These are phyloP conservation scores for Trichosanthes truncata DNA, from an alignment of 306 rosid species.

Conservation along the genomic window DNA sequence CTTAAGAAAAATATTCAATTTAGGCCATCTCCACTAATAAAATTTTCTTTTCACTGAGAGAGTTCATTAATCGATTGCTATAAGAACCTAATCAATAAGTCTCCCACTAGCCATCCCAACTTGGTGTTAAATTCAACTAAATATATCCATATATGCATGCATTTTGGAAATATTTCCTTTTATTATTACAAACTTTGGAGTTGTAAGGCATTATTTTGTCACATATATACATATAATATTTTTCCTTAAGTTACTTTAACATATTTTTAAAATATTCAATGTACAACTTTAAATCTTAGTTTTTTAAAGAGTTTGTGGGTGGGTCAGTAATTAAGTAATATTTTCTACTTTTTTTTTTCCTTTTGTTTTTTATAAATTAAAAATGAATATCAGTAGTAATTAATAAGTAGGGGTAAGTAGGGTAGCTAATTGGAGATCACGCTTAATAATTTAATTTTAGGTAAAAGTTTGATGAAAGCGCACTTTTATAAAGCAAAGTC, in stretches of 20 bases:
- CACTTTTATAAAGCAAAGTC: slow-evolving; percentile 17
- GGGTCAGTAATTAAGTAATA: background rate
- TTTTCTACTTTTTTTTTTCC: background rate
- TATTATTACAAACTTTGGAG: slow-evolving; percentile 13
- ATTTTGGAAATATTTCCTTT: background rate
- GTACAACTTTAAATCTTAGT: background rate
- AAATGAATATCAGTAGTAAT: background rate
- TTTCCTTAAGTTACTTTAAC: background rate
- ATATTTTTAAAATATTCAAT: background rate
- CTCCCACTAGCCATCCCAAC: slow-evolving; percentile 7
- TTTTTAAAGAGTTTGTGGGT: background rate
- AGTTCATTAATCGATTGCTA: background rate
- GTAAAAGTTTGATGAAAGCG: slow-evolving; percentile 5
- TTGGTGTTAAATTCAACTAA: background rate
- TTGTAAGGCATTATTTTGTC: slow-evolving; percentile 24
- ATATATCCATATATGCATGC: slow-evolving; percentile 1
- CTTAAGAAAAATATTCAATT: background rate
- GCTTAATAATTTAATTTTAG: slow-evolving; percentile 6
- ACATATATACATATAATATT: background rate
- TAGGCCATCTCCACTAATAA: background rate
- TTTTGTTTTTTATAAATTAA: background rate
- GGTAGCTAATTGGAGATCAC: slow-evolving; percentile 12
- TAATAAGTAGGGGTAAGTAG: background rate
- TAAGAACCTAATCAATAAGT: slow-evolving; percentile 1
- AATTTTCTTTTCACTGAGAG: background rate